These are phyloP conservation scores for Pseudogymnoascus sp. DNA, from an alignment of 2,329 filamentous ascomycete species.

Conservation along the genomic window DNA sequence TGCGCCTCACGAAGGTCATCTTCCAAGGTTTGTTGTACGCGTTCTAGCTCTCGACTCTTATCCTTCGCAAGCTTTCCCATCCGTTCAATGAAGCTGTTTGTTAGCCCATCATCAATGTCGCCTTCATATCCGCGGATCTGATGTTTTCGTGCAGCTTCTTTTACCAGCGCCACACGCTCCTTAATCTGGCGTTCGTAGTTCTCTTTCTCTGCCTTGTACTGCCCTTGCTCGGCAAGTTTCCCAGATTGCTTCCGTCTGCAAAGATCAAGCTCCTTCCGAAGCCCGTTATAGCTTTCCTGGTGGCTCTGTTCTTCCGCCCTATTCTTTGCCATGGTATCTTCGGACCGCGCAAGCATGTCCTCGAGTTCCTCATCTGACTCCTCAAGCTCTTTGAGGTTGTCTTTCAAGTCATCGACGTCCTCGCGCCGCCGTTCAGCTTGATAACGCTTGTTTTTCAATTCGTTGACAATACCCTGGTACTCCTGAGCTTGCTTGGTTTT, in stretches of 20 bases:
- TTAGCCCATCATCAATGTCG: constrained; percentile 64
- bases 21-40: constrained; percentile 63
- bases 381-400: constrained; percentile 66
- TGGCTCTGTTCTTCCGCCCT: constrained; percentile 55
- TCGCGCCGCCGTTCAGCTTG: constrained; percentile 63
- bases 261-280: constrained; percentile 44
- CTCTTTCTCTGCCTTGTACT: constrained; percentile 76
- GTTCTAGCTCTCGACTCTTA: constrained; percentile 71
- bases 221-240: constrained; percentile 62
- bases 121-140: constrained; percentile 79
- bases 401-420: constrained; percentile 61
- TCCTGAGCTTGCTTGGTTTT: constrained; percentile 67
- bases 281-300: constrained; percentile 55
- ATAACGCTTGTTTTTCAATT: constrained; percentile 68
- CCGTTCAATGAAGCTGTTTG: constrained; percentile 69
- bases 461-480: constrained; percentile 66
- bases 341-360: constrained; percentile 66
- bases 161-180: constrained; percentile 65
- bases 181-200: constrained; percentile 75
- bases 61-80: constrained; percentile 69
- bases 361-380: constrained; percentile 73
- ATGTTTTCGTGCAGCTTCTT: constrained; percentile 67
- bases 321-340: constrained; percentile 62
- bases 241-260: constrained; percentile 41
- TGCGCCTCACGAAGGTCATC: constrained; percentile 70